phyloP scores from a whole-genome alignment of 352 stramenopile genomes.

The Phytophthora pini region DNA sequence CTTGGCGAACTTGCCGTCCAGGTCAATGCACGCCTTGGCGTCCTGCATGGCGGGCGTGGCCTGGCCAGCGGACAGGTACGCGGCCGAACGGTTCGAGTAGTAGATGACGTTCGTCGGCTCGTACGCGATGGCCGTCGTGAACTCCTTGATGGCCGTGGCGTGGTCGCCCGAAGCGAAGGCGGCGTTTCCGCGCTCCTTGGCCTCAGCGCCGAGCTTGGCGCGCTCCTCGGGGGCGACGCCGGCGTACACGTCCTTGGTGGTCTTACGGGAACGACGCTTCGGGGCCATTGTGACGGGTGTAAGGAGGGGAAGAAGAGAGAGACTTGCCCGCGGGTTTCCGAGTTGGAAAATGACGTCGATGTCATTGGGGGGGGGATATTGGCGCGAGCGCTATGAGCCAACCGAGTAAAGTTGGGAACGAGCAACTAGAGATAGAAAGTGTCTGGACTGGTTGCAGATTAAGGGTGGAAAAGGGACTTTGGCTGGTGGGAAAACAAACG shows the following conservation, averaged over 20 bases:
- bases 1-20: slow-evolving; percentile 88
- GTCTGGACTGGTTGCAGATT: slow-evolving; percentile 13
- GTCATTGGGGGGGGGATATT: neutral
- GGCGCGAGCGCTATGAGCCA: slow-evolving; percentile 36
- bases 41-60: slow-evolving; percentile 84
- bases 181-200: slow-evolving; percentile 88
- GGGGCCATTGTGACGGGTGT: slow-evolving; percentile 62
- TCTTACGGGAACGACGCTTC: slow-evolving; percentile 84
- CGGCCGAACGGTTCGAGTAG: slow-evolving; percentile 89
- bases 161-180: slow-evolving; percentile 82
- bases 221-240: slow-evolving; percentile 68
- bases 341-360: slow-evolving; percentile 59
- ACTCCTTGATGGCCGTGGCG: slow-evolving; percentile 88
- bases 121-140: slow-evolving; percentile 86
- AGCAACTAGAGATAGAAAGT: slow-evolving; percentile 8
- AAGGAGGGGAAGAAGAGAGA: slow-evolving; percentile 11
- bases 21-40: slow-evolving; percentile 87
- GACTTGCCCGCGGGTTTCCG: slow-evolving; percentile 41
- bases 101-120: slow-evolving; percentile 90
- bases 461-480: slow-evolving; percentile 1
- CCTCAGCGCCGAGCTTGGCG: slow-evolving; percentile 75
- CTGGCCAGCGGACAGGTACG: slow-evolving; percentile 83
- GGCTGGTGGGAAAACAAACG: slow-evolving; percentile 5
- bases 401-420: slow-evolving; percentile 26
- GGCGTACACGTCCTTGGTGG: slow-evolving; percentile 85